Conservation (phyloP, 306 rosid genomes). For the Malus domestica region DNA sequence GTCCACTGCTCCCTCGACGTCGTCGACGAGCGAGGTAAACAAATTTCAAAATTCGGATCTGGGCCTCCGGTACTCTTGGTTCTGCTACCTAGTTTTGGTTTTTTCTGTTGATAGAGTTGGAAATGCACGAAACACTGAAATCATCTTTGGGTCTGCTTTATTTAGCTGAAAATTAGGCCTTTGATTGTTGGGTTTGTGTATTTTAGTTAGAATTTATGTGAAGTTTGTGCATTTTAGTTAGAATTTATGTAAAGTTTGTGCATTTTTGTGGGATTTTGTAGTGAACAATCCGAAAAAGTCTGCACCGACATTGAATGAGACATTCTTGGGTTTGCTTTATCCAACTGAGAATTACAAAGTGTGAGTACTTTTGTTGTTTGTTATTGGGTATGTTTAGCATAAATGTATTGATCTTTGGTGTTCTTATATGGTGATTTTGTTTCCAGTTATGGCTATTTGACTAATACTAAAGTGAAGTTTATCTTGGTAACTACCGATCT, state of each 20-base stretch:
- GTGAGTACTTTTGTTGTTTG: conserved; percentile 39
- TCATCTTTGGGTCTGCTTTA: not conserved
- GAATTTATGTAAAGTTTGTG: conserved; percentile 4
- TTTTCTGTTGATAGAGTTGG: not conserved
- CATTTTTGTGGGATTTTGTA: conserved; percentile 16
- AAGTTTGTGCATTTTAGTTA: not conserved
- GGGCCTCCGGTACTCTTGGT: not conserved
- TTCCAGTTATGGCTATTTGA: conserved; percentile 84
- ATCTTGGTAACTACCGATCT: conserved; percentile 88
- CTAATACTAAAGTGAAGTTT: conserved; percentile 93
- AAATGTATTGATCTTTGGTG: not conserved
- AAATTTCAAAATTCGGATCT: conserved; percentile 1
- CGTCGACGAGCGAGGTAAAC: conserved; percentile 81
- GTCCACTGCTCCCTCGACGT: conserved; percentile 97
- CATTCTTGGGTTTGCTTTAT: conserved; percentile 85
- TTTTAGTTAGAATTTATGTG: not conserved
- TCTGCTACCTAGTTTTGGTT: not conserved
- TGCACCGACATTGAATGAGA: conserved; percentile 78
- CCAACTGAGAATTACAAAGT: conserved; percentile 93
- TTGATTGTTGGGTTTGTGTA: not conserved
- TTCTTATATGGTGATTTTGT: not conserved
- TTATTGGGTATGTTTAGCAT: not conserved
- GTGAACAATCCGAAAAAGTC: conserved; percentile 92
- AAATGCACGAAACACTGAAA: not conserved
- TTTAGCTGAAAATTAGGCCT: not conserved